Evolutionary conservation across 2,329 filamentous ascomycete species (phyloP), one percentile per base, ranked within the genome.

Genomic region (Microcyclosporella mali): DNA sequence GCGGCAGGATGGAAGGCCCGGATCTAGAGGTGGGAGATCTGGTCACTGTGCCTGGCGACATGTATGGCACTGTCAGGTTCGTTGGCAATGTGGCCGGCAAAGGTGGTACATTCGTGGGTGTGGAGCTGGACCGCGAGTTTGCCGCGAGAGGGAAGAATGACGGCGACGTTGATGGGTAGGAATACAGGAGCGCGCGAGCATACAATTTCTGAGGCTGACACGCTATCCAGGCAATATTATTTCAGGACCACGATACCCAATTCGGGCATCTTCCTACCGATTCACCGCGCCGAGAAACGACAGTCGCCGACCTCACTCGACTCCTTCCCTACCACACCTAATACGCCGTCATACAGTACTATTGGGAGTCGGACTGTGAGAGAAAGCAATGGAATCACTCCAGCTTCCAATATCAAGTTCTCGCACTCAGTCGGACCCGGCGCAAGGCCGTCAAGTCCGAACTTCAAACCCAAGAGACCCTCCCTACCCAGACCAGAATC

Each of bases 1-100:
- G 35, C 15, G 62, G 59, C 59, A 68, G 56, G 43, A 69, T 69
- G 74, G 66, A 68, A 60, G 70, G 60, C 31, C 66, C 61, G 18
- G 67, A 79, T 33, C 70, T 94, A 47, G 75, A 81, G 51, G 74
- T 92, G 31, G 90, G 90, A 53, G 90, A 95, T 62, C 65, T 74
- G 27, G 90, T 95, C 49, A 89, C 95, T 55, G 90, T 95, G 35
- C 89, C 90, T 1, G 92, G 92, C 32, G 87, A 84, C 63, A 95
- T 98, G 88, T 73, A 84, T 53, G 92, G 92, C 37, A 84, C 80
- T 2, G 82, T 97, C 53, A 90, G 85, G 62, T 98, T 95, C 62
- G 73, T 97, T 49, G 92, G 92, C 33, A 73, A 74, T 30, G 90
- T 98, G 31, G 79, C 82, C 56, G 89, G 89, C 50, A 95, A 95